Evolutionary conservation across 2,329 filamentous ascomycete genomes (phyloP), one percentile per base, ranked within the genome.

Genomic region (Aspergillus uvarum): DNA sequence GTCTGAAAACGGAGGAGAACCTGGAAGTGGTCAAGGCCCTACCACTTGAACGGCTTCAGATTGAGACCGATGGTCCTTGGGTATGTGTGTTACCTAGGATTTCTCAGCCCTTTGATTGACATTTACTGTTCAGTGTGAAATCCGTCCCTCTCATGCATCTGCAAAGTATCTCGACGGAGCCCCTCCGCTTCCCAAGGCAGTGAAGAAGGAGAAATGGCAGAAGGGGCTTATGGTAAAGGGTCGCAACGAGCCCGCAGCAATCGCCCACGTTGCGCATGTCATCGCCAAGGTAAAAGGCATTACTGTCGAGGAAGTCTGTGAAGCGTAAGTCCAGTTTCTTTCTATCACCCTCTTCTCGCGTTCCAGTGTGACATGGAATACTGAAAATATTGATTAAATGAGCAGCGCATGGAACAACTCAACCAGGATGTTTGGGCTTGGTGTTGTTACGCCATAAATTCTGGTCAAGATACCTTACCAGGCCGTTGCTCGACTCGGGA

Each of bases 11-110:
- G 5, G 88, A 84, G 11, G 92, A 96, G 73, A 99, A 98, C 69
- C 85, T 96, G 47, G 88, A 85, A 14, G 93, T 97, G 2, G 92
- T 97, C 11, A 87, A 84, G 63, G 85, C 89, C 61, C 87, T 98
- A 44, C 89, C 88, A 11, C 79, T 99, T 11, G 87, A 93, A 58
- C 80, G 88, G 51, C 76, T 99, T 56, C 96, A 98, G 84, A 87
- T 99, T 51, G 95, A 99, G 82, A 99, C 95, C 0, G 95, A 99
- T 73, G 95, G 95, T 2, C 95, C 95, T 3, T 99, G 95, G 85
- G 79, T 80, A 74, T 29, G 26, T 47, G 10, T 22, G 12, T 7
- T 24, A 31, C 8, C 19, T 19, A 3, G 10, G 3, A 1, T 42
- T 47, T 32, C 10, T 32, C 22, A 16, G 26, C 35, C n/a, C 14